Percentiles rank a stretch among this genome's conserved stretches.
phyloP scores from a whole-genome alignment of 2,329 filamentous ascomycete genomes.

The Coniella lustricola region DNA sequence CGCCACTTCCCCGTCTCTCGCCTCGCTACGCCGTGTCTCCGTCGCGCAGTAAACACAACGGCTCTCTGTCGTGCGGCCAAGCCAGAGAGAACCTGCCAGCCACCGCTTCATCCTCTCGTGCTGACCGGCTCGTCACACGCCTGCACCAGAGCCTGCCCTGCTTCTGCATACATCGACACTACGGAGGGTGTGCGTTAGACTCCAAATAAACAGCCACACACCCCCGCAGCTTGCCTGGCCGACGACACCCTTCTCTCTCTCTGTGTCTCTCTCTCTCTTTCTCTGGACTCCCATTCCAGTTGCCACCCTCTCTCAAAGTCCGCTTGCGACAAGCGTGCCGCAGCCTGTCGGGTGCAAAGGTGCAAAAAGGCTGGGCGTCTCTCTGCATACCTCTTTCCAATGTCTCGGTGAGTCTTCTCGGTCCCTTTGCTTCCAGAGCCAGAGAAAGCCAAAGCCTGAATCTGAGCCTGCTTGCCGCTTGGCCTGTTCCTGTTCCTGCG shows the following conservation, averaged over 20 bases:
- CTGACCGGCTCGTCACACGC: neutral
- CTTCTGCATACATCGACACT: neutral
- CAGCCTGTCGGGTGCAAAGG: conserved; percentile 41
- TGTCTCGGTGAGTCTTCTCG: conserved; percentile 22
- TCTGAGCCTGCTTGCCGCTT: no score
- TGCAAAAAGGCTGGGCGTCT: conserved; percentile 23
- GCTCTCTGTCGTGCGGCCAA: no score
- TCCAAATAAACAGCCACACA: conserved; percentile 5
- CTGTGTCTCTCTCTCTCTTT: neutral
- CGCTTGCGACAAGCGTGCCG: conserved; percentile 37
- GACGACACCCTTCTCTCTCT: no score
- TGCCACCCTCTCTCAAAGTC: conserved; percentile 15
- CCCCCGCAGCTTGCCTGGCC: conserved; percentile 3
- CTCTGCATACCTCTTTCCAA: conserved; percentile 23
- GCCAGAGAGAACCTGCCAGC: no score
- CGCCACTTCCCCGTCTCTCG: no score
- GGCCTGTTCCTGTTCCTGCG: no score
- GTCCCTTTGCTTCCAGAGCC: neutral
- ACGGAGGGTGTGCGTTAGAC: neutral
- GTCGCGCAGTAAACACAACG: no score
- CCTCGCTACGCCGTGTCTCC: no score
- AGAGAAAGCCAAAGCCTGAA: neutral
- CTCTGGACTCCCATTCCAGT: conserved; percentile 9
- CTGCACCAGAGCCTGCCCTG: neutral
- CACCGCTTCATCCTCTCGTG: no score